Percentiles rank a stretch among this genome's conserved stretches.
Conservation (phyloP, 495 filamentous ascomycete genomes). For the Delitschia confertaspora region DNA sequence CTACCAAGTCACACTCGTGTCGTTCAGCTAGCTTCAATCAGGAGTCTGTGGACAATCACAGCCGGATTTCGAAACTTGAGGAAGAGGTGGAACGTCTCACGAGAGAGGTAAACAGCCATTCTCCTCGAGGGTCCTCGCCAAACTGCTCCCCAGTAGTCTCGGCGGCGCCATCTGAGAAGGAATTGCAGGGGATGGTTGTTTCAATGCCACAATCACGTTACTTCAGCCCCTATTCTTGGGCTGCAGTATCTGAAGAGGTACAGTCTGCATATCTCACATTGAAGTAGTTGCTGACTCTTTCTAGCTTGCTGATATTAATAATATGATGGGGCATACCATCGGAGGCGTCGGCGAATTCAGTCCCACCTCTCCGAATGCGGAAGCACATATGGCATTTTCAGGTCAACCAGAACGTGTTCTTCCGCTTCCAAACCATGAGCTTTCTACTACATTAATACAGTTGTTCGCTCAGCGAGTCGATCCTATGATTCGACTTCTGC, state of each 20-base stretch:
- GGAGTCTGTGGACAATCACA: slow-evolving; percentile 8
- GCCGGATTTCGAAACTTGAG: slow-evolving; percentile 9
- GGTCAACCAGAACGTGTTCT: background rate
- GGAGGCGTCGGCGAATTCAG: background rate
- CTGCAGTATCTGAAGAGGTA: slow-evolving; percentile 15
- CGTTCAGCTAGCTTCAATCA: background rate
- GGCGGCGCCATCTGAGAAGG: background rate
- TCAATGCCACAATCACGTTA: slow-evolving; percentile 4
- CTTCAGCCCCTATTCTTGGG: slow-evolving; percentile 19
- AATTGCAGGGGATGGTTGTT: slow-evolving; percentile 1
- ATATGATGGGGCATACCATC: background rate
- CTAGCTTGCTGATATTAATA: slow-evolving; percentile 6
- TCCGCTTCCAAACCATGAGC: slow-evolving; percentile 5
- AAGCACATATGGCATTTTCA: too few species aligned
- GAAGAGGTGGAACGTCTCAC: slow-evolving; percentile 16
- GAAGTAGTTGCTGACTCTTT: background rate
- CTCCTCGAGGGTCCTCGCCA: slow-evolving; percentile 15
- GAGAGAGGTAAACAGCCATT: slow-evolving; percentile 16
- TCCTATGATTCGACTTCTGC: slow-evolving; percentile 13
- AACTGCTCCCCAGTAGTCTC: slow-evolving; percentile 4
- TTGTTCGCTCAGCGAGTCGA: slow-evolving; percentile 17
- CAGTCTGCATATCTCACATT: background rate
- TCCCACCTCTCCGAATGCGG: too few species aligned
- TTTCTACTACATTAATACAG: slow-evolving; percentile 9
- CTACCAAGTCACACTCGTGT: background rate